These are phyloP conservation scores for Barnettozyma californica DNA, from an alignment of 805 yeast genomes.

Conservation along the genomic window DNA sequence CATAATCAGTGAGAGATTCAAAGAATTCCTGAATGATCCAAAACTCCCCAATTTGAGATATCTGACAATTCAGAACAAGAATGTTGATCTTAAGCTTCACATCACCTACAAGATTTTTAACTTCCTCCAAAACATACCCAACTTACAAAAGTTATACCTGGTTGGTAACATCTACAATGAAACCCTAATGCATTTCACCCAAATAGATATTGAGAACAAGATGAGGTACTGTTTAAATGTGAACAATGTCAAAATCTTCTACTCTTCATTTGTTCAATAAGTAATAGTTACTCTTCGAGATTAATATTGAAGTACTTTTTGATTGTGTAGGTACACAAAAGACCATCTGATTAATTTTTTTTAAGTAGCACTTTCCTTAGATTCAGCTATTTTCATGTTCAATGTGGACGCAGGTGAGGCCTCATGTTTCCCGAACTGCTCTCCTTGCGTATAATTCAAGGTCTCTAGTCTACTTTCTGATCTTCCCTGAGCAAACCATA, in stretches of 20 bases:
- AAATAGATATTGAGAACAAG: conserved; percentile 25
- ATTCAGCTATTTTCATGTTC: too few species aligned
- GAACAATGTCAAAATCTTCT: conserved; percentile 29
- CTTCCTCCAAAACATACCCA: conserved; percentile 29
- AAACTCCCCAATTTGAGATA: conserved; percentile 22
- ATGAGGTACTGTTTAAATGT: conserved; percentile 23
- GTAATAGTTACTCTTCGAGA: background rate
- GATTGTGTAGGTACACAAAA: background rate
- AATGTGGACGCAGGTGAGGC: too few species aligned
- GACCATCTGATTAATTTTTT: too few species aligned
- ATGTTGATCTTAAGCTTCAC: conserved; percentile 24
- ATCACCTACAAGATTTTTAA: conserved; percentile 28
- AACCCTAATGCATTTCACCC: conserved; percentile 26
- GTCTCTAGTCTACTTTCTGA: background rate
- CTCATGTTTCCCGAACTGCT: too few species aligned
- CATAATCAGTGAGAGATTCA: conserved; percentile 32
- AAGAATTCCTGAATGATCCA: conserved; percentile 27
- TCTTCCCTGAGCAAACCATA: background rate
- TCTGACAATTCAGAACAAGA: conserved; percentile 27
- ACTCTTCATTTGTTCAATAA: conserved; percentile 28
- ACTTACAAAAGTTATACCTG: conserved; percentile 25
- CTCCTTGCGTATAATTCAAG: too few species aligned
- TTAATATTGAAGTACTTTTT: background rate
- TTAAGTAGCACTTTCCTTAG: too few species aligned
- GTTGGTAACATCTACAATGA: conserved; percentile 31